Evolutionary conservation across 164 flowering plant genomes (phyloP), one percentile per base, ranked within the genome.

Genomic region (Houttuynia cordata): DNA sequence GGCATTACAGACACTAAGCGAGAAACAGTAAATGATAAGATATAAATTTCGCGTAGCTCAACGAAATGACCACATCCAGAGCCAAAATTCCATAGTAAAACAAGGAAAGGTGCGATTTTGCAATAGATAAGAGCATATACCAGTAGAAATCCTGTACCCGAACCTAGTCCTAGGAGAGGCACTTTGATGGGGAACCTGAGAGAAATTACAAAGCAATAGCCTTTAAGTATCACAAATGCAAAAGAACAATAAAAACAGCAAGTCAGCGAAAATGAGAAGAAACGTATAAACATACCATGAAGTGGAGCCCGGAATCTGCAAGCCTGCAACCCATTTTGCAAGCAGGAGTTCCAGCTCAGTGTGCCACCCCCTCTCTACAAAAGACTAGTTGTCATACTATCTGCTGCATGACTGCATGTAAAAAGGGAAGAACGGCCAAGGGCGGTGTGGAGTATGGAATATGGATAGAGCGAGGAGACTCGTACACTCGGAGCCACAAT

Each of bases 241-340:
- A n/a, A 52, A 54, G 59, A 24, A n/a, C n/a, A n/a, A n/a, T n/a
- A n/a, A n/a, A n/a, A n/a, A n/a, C n/a, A n/a, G n/a, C n/a, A n/a
- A n/a, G n/a, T n/a, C 13, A 13, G 19, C 34, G 4, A 37, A 20
- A n/a, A 21, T 37, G 8, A 23, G 49, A 42, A 1, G 10, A 42
- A 19, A 25, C 17, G 8, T 17, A n/a, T 14, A 3, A 34, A 22
- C 17, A 1, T 67, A 80, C 89, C 77, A 37, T 63, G 70, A 74
- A 69, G 52, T 71, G 77, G 70, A 73, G 65, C 40, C 61, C 57
- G 18, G 81, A 76, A 57, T 75, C 80, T 70, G 83, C 75, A 73
- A 84, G 63, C 63, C 74, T 72, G 74, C 75, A 84, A 25, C 88
- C 94, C 90, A 84, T 83, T 58, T 71, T 62, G 71, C 69, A 72